Base-by-base conservation (phyloP, 352 stramenopile genomes). In the Phytophthora litchii region DNA sequence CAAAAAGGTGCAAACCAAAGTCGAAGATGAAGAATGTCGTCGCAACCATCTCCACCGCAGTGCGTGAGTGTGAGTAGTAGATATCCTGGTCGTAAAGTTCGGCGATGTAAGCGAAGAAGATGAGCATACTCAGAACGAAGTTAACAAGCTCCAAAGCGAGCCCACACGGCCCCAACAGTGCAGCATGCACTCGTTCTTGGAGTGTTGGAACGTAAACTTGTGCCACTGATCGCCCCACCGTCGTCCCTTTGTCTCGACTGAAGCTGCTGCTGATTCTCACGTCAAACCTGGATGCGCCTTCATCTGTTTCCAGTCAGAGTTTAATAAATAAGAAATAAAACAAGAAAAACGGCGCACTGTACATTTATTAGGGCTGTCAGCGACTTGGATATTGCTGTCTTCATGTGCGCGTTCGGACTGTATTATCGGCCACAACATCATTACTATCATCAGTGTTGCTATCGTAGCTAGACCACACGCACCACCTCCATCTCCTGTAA, bases 21-120 rank as follows among this genome's bases (percentile, higher is more conserved):
- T 91, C 79, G 21, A 86, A 70, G 19, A 86, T 73, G 52, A 91
- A 91, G 53, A 83, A 89, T 3, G 60, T 54, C 4, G 78, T 87
- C 3, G 81, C 43, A 11, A 64, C 25, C 13, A 86, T 44, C 57
- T 91, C 80, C n/a, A 85, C 55, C 10, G 43, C 47, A 17, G 27
- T 45, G 12, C 58, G 61, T 12, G 54, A 50, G 31, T 57, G 5
- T 4, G 48, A 65, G 11, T 49, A 59, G 31, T 55, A 53, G 8
- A 82, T 46, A 6, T 65, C 44, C 3, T 55, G 10, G 49, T 64
- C 11, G 35, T 55, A 55, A 23, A 55, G 78, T 71, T 89, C 74
- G 4, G 73, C 67, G 35, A 91, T 72, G 47, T 91, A 89, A 14
- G 82, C 54, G 4, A 65, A 54, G 40, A 88, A 89, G 25, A 86